Conservation (phyloP, 257 asterid genomes). For the Fraxinus anomala region DNA sequence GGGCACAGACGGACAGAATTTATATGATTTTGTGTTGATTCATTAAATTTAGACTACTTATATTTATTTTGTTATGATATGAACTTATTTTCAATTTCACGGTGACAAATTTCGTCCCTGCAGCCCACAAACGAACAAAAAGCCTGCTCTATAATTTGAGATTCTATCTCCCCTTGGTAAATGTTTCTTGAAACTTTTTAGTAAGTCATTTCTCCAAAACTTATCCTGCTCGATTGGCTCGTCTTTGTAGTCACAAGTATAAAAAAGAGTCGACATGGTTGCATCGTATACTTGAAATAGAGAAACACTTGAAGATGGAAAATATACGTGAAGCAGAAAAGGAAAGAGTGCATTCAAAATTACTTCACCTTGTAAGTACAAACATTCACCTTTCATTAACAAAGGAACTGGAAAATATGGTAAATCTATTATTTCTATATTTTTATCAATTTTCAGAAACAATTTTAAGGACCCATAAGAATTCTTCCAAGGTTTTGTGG, state of each 20-base stretch:
- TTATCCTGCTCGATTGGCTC: too few species aligned
- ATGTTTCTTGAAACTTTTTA: too few species aligned
- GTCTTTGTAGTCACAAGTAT: too few species aligned
- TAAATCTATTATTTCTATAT: slow-evolving; percentile 17
- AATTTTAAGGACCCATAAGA: slow-evolving; percentile 42
- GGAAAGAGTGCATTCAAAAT: not conserved
- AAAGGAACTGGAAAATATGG: slow-evolving; percentile 12
- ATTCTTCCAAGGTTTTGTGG: slow-evolving; percentile 44
- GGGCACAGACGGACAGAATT: slow-evolving; percentile 8
- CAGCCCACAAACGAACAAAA: not conserved
- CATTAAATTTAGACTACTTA: not conserved
- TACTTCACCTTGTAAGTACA: slow-evolving; percentile 20
- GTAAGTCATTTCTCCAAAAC: too few species aligned
- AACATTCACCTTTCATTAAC: slow-evolving; percentile 13
- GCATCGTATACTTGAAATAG: not conserved
- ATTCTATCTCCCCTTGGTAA: too few species aligned
- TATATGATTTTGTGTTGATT: slow-evolving; percentile 14
- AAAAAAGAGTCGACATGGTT: too few species aligned
- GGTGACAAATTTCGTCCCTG: not conserved
- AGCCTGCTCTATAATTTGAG: too few species aligned
- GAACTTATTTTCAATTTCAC: not conserved
- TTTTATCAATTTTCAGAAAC: slow-evolving; percentile 14
- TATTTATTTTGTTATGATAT: not conserved
- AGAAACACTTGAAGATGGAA: not conserved
- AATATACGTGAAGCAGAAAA: not conserved